These are phyloP conservation scores for Linnemannia exigua DNA, from an alignment of 192 early-diverging fungal species.

Conservation along the genomic window DNA sequence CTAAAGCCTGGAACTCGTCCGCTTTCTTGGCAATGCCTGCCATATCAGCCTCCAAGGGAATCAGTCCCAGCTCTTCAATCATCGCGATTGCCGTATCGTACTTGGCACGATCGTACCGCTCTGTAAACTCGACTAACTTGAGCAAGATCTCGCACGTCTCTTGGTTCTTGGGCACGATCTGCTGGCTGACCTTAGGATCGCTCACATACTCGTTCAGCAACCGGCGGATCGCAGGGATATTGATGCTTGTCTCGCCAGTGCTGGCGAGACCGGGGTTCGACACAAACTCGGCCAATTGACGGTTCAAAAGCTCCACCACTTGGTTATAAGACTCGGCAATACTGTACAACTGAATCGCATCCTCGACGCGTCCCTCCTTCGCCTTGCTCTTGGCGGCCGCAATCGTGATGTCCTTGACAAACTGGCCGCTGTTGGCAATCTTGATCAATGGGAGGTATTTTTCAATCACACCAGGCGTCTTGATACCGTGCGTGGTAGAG, in stretches of 20 bases:
- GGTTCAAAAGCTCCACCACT: conserved; percentile 78
- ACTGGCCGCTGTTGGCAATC: conserved; percentile 69
- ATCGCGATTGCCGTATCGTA: conserved; percentile 72
- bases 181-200: conserved; percentile 41
- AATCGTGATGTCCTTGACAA: conserved; percentile 74
- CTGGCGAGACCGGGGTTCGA: conserved; percentile 43
- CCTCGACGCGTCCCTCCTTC: conserved; percentile 75
- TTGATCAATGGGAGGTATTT: conserved; percentile 74
- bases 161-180: conserved; percentile 41
- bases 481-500: conserved; percentile 54
- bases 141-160: conserved; percentile 72
- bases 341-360: conserved; percentile 84
- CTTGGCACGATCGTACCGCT: conserved; percentile 63
- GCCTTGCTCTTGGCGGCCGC: conserved; percentile 80
- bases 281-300: conserved; percentile 76
- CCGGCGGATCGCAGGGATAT: conserved; percentile 32
- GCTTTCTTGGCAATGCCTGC: conserved; percentile 69
- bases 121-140: conserved; percentile 72
- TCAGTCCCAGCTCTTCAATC: conserved; percentile 71
- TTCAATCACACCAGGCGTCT: conserved; percentile 77
- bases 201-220: conserved; percentile 32
- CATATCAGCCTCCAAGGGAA: conserved; percentile 76
- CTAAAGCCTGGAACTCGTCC: conserved; percentile 74
- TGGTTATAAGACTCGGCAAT: conserved; percentile 77
- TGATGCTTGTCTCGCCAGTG: conserved; percentile 34